Evolutionary conservation across 1,284 basidiomycete species (phyloP), one percentile per base, ranked within the genome.

Genomic region (Trametes sp.): DNA sequence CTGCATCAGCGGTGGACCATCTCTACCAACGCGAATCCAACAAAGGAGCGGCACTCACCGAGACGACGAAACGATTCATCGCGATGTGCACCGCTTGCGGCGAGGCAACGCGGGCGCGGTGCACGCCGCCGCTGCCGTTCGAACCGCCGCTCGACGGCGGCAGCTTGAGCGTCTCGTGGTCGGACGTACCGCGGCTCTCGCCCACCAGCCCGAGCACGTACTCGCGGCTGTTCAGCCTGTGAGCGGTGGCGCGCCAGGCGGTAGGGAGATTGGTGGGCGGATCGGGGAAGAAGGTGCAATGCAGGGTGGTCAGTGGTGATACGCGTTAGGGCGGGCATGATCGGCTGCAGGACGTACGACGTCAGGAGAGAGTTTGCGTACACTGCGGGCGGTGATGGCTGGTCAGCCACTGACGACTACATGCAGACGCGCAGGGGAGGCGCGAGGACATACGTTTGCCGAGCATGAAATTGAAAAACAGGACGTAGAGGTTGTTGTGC

Each of bases 391-490:
- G 28, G 28, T 6, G 38, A n/a, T 24, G 24, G 28, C 44, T 21
- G 8, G 50, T 52, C 33, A 52, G 33, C 11, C 19, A 21, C 23
- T 21, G 29, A 23, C 21, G 31, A 33, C 38, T 19, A n/a, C 38
- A 31, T 5, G 8, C 21, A 9, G 26, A 6, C 19, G 50, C 14
- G 23, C 10, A 11, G 21, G 4, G 14, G 28, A 24, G 28, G 23
- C 16, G 28, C 14, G 21, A 21, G 8, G 4, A 55, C 54, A 31
- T n/a, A 56, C 54, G 54, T 29, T 56, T 56, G 29, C 54, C 54
- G 23, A 56, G 44, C 44, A 56, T 48, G 42, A 56, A 56, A 45
- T 56, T 56, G 54, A 56, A 56, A 33, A 56, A 56, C 23, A 56
- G 54, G 23, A 56, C 35, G 54, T 56, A 56, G 44, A 56, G 33